Base-by-base conservation (phyloP, 306 rosid species). In the Gleditsia sinensis region DNA sequence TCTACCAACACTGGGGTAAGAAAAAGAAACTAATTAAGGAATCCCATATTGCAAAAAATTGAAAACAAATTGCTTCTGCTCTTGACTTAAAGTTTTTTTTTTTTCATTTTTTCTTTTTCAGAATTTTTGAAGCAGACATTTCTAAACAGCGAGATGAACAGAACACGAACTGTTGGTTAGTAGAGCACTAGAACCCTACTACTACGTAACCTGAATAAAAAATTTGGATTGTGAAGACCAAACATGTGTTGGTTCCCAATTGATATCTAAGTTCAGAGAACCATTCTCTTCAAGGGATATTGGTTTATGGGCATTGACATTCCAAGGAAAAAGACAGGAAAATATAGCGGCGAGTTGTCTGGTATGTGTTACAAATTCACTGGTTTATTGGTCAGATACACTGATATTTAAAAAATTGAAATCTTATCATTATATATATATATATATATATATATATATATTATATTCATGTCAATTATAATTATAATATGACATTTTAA, bases 261-360 rank as follows among this genome's bases (percentile, higher is more conserved):
- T 34, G 19, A 69, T 60, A 7, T 9, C 13, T 53, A 69, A 28
- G 40, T 49, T 77, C 28, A 51, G 34, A 39, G 71, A 69, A 61
- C 33, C 32, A 59, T 13, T 30, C 17, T 19, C 34, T 1, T 2
- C 9, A 25, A 17, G 28, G 63, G 16, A 30, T 1, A 43, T 7
- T 17, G 12, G 58, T 13, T n/a, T 24, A 59, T 37, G 42, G 72
- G 61, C 34, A 82, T 72, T 36, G 70, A 36, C 51, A 53, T 68
- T 54, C 60, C 65, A 68, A 19, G 40, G 57, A 83, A 74, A 70
- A 69, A 11, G 81, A 79, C 83, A 79, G 62, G 72, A 78, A 40
- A 71, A 83, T 65, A 39, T 58, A 75, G 75, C 69, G 69, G 75
- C 74, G 74, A 76, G 20, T 60, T 79, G 83, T 79, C 75, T 33